Evolutionary conservation across 2,329 filamentous ascomycete species (phyloP).

Genomic region (Colletotrichum kahawae): DNA sequence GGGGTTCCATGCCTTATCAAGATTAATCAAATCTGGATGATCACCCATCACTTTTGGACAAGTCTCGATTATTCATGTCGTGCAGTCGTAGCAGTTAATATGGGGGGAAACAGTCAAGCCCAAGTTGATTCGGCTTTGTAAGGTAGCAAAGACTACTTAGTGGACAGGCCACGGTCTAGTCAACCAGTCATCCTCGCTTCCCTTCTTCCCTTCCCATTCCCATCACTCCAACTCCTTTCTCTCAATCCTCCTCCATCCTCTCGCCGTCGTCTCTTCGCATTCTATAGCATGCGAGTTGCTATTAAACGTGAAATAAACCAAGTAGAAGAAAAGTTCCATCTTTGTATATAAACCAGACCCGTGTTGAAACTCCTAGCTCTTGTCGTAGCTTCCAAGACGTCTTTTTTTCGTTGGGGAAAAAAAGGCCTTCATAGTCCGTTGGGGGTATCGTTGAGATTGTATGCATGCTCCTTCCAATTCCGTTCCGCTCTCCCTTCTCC

Average conservation of each 20-base stretch:
- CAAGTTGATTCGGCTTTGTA: constrained; percentile 14
- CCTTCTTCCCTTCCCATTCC: not conserved
- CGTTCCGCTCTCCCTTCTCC: constrained; percentile 22
- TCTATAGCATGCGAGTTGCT: constrained; percentile 1
- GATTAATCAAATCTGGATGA: not conserved
- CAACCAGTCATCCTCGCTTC: not conserved
- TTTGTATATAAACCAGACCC: constrained; percentile 8
- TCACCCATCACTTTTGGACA: not conserved
- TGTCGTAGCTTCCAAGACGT: constrained; percentile 5
- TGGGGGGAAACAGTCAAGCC: not conserved
- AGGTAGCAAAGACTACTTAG: not conserved
- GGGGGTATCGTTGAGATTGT: constrained; percentile 49
- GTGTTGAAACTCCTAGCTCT: constrained; percentile 21
- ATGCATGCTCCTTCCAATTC: constrained; percentile 27
- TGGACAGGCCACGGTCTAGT: not conserved
- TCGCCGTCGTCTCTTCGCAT: not conserved
- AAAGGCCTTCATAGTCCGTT: constrained; percentile 19
- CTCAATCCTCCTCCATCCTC: not conserved
- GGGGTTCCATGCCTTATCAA: not conserved
- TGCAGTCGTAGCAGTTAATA: not conserved
- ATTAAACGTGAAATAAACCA: not conserved
- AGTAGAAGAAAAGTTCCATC: not conserved
- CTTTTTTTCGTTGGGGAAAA: constrained; percentile 16
- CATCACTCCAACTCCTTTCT: not conserved
- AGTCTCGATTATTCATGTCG: not conserved